Evolutionary conservation across 2,329 filamentous ascomycete genomes (phyloP), one percentile per base, ranked within the genome.

Genomic region (Cercospora sesami): DNA sequence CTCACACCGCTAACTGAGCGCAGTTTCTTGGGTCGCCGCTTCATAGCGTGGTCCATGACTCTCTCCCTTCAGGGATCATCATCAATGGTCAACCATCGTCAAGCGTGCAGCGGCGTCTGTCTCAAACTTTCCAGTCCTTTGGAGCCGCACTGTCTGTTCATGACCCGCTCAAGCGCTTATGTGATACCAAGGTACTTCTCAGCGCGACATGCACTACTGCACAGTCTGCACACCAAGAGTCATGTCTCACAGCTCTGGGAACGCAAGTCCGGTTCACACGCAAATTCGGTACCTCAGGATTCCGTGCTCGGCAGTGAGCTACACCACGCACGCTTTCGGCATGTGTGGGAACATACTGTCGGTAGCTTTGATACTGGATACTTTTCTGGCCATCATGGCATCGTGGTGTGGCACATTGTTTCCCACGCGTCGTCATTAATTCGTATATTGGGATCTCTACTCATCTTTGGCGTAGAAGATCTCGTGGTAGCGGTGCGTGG

Each of bases 401-500:
- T 42, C 36, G 36, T 42, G 7, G 14, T 39, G 6, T 42, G 36
- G 36, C 36, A 6, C 36, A 42, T 42, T 42, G 36, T 5, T 21
- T 21, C 42, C 18, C 30, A 16, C 7, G 42, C 28, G 3, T 51
- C 59, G 36, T 45, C 18, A 21, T 60, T 30, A n/a, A 26, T 5
- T 36, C 31, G 58, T 39, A 39, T 45, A 9, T 16, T 36, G 45
- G n/a, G 33, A 55, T 65, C 61, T 53, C 61, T 53, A 70, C 60
- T 69, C 63, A 58, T 72, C 61, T 67, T 77, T 83, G 64, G 87
- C 86, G 76, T 91, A 93, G 78, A 97, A 97, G 62, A 98, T 90
- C 69, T 88, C 84, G 76, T 90, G 91, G 78, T 93, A 88, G 60
- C 89, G 86, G 80, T 97, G 94, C 36, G 93, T 95, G 39, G 89